Evolutionary conservation across 805 yeast genomes (phyloP), one percentile per base, ranked within the genome.

Genomic region (Cyberlindnera nakhonratchasimensis): DNA sequence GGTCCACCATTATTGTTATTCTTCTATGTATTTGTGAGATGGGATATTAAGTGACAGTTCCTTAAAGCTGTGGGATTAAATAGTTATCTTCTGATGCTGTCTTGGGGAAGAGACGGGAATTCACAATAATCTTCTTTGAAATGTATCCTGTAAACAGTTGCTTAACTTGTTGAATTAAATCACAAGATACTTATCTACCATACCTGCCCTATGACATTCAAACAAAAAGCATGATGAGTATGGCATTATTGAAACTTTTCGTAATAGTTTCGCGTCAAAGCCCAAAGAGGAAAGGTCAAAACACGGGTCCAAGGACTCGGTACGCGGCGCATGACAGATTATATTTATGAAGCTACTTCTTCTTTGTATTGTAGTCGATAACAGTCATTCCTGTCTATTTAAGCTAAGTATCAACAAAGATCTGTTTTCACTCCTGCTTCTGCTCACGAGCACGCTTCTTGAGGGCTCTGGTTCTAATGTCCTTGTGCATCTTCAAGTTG

Each of bases 391-490:
- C n/a, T n/a, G n/a, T n/a, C n/a, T n/a, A n/a, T n/a, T n/a, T n/a
- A n/a, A n/a, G n/a, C n/a, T n/a, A n/a, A n/a, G n/a, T n/a, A n/a
- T n/a, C n/a, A n/a, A n/a, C n/a, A n/a, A n/a, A n/a, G n/a, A n/a
- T 7, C 20, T 6, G 25, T 32, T n/a, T 12, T 37, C 37, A 53
- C 21, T 52, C 48, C 41, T 48, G 34, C 51, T 54, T 51, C 37
- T 45, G 70, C 70, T 33, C 55, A 46, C 76, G 62, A 32, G 76
- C 83, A 30, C 77, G 80, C 67, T 86, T 91, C 59, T 74, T 79
- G 60, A 91, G 70, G 4, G 98, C 98, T 53, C 97, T 80, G 19
- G 58, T 62, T 54, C 98, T 80, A 58, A 91, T 88, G 48, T 77
- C 72, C 61, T 74, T 70, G 69, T 93, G 98, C 87, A 88, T 84